Conservation (phyloP, 116 monocot species). For the Iris pallida region DNA sequence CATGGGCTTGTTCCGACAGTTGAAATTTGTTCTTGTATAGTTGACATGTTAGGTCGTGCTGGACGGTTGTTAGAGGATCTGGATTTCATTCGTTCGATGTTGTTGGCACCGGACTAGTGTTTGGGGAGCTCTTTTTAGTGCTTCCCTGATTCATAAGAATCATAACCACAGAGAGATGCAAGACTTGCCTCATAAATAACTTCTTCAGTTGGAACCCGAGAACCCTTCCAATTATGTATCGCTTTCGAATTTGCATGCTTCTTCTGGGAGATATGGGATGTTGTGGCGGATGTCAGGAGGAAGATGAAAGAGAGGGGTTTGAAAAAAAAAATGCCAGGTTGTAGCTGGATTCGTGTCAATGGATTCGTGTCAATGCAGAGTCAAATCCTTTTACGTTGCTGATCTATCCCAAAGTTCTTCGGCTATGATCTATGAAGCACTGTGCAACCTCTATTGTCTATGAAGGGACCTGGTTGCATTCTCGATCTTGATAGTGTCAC, state of each 20-base stretch:
- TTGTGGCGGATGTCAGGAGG: slow-evolving; percentile 46
- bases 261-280: slow-evolving; percentile 57
- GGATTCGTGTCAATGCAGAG: not conserved
- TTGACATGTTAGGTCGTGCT: slow-evolving; percentile 70
- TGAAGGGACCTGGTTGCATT: slow-evolving; percentile 14
- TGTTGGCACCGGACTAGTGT: slow-evolving; percentile 36
- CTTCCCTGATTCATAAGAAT: slow-evolving; percentile 27
- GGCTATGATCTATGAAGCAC: slow-evolving; percentile 22
- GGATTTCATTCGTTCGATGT: slow-evolving; percentile 61
- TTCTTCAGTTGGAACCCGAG: slow-evolving; percentile 55
- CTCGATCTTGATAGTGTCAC: slow-evolving; percentile 10
- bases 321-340: slow-evolving; percentile 48
- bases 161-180: slow-evolving; percentile 37
- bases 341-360: slow-evolving; percentile 64
- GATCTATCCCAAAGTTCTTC: slow-evolving; percentile 38
- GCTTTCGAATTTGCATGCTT: slow-evolving; percentile 68
- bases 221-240: slow-evolving; percentile 61
- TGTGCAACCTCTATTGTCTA: slow-evolving; percentile 28
- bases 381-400: slow-evolving; percentile 40
- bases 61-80: slow-evolving; percentile 49
- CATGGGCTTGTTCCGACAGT: slow-evolving; percentile 39
- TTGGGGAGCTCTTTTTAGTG: slow-evolving; percentile 69
- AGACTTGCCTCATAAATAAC: slow-evolving; percentile 40
- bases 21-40: slow-evolving; percentile 68
- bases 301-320: slow-evolving; percentile 44